phyloP scores from a whole-genome alignment of 306 rosid species.

The Lablab purpureus region DNA sequence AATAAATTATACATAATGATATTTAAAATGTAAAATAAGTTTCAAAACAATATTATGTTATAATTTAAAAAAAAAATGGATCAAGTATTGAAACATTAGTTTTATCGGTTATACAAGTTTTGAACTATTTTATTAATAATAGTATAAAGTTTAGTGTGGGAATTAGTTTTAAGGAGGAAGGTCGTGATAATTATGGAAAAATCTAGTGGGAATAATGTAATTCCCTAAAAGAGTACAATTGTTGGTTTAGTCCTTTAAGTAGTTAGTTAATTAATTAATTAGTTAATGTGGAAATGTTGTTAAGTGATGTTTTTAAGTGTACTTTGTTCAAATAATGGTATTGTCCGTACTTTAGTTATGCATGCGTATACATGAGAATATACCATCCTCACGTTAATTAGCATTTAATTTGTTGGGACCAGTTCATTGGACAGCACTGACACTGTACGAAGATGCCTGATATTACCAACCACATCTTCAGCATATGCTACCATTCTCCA shows the following conservation, averaged over 20 bases:
- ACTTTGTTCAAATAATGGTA: slow-evolving; percentile 35
- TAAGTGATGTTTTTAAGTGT: slow-evolving; percentile 20
- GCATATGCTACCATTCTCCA: slow-evolving; percentile 57
- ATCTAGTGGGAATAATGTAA: slow-evolving; percentile 19
- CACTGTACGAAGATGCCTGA: slow-evolving; percentile 65
- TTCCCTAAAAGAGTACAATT: not conserved
- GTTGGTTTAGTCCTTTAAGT: not conserved
- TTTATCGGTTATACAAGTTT: too few relatives aligned
- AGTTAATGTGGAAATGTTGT: not conserved
- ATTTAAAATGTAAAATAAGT: too few relatives aligned
- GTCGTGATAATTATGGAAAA: slow-evolving; percentile 26
- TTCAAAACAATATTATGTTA: too few relatives aligned
- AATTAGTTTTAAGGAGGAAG: slow-evolving; percentile 2
- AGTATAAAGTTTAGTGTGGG: not conserved
- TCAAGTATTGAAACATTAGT: too few relatives aligned
- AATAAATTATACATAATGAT: too few relatives aligned
- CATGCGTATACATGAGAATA: slow-evolving; percentile 50
- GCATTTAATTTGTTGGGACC: slow-evolving; percentile 59
- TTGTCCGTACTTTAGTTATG: slow-evolving; percentile 48
- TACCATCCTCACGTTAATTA: slow-evolving; percentile 27
- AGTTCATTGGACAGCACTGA: slow-evolving; percentile 32
- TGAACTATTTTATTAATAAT: too few relatives aligned
- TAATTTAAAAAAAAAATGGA: too few relatives aligned
- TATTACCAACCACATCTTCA: slow-evolving; percentile 62
- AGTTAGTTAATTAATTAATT: not conserved